phyloP scores from a whole-genome alignment of 208 protist genomes.

The Leishmania turanica region DNA sequence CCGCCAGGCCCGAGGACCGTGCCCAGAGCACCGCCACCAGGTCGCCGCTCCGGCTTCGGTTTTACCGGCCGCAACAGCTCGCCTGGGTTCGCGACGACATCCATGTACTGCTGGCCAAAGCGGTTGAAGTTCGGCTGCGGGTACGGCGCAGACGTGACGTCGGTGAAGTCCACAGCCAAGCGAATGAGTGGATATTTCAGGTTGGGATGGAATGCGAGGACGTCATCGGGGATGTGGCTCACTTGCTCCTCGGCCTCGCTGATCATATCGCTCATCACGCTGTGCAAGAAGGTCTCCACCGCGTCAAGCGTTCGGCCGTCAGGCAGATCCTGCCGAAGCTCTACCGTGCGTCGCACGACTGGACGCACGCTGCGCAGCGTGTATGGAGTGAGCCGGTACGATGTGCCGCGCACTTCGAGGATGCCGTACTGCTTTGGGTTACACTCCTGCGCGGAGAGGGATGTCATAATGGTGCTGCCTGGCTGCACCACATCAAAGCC shows the following conservation, averaged over 20 bases:
- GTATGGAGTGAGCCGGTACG: slow-evolving; percentile 90
- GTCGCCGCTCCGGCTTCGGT: slow-evolving; percentile 47
- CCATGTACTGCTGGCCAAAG: slow-evolving; percentile 92
- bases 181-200: slow-evolving; percentile 87
- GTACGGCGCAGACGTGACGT: slow-evolving; percentile 71
- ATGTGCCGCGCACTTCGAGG: slow-evolving; percentile 80
- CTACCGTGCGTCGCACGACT: slow-evolving; percentile 88
- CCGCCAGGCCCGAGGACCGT: slow-evolving; percentile 4
- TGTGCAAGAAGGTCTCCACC: slow-evolving; percentile 82
- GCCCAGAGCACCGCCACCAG: slow-evolving; percentile 6
- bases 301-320: slow-evolving; percentile 70
- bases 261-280: slow-evolving; percentile 82
- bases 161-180: slow-evolving; percentile 81
- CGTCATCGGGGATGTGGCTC: slow-evolving; percentile 70
- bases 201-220: slow-evolving; percentile 78
- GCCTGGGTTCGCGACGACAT: slow-evolving; percentile 84
- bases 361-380: slow-evolving; percentile 92
- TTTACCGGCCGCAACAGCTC: slow-evolving; percentile 78
- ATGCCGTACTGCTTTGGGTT: slow-evolving; percentile 95
- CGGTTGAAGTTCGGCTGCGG: slow-evolving; percentile 87
- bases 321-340: slow-evolving; percentile 65
- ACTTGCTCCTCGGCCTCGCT: slow-evolving; percentile 76
- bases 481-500: slow-evolving; percentile 97
- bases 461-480: slow-evolving; percentile 96
- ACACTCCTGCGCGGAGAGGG: slow-evolving; percentile 93